These are phyloP conservation scores for Apiosordaria backusii DNA, from an alignment of 495 filamentous ascomycete species.

Conservation along the genomic window DNA sequence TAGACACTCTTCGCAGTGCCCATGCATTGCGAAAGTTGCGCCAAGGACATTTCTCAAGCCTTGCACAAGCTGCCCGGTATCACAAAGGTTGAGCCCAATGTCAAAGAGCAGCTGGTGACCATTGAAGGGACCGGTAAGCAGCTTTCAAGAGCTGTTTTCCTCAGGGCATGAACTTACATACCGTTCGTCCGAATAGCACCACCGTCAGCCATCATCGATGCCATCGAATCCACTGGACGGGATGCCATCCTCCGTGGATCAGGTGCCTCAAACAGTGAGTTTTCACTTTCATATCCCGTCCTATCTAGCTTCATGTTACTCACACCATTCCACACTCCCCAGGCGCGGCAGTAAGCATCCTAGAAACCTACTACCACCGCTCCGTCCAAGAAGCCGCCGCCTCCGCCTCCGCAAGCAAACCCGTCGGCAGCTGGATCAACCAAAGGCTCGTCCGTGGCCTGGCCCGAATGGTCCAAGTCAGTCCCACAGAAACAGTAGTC, in stretches of 20 bases:
- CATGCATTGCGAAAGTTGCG: conserved; percentile 83
- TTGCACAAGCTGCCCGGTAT: conserved; percentile 71
- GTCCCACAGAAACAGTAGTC: conserved; percentile 69
- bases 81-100: conserved; percentile 60
- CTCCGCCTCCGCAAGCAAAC: conserved; percentile 24
- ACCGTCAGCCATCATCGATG: conserved; percentile 80
- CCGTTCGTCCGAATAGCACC: conserved; percentile 48
- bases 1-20: conserved; percentile 94
- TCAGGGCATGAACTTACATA: not conserved
- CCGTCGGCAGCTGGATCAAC: conserved; percentile 25
- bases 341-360: conserved; percentile 93
- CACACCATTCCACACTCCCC: conserved; percentile 6
- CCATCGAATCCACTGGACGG: conserved; percentile 84
- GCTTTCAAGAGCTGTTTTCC: not conserved
- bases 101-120: conserved; percentile 63
- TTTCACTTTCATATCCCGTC: not conserved
- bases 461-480: conserved; percentile 77
- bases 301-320: not conserved
- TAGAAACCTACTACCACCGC: conserved; percentile 73
- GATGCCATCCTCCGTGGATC: conserved; percentile 93
- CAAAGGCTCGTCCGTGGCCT: conserved; percentile 62
- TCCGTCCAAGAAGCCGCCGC: conserved; percentile 23
- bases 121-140: conserved; percentile 63
- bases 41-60: conserved; percentile 74
- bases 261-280: conserved; percentile 72